phyloP scores from a whole-genome alignment of 2,329 filamentous ascomycete species.

The Claviceps pusilla region DNA sequence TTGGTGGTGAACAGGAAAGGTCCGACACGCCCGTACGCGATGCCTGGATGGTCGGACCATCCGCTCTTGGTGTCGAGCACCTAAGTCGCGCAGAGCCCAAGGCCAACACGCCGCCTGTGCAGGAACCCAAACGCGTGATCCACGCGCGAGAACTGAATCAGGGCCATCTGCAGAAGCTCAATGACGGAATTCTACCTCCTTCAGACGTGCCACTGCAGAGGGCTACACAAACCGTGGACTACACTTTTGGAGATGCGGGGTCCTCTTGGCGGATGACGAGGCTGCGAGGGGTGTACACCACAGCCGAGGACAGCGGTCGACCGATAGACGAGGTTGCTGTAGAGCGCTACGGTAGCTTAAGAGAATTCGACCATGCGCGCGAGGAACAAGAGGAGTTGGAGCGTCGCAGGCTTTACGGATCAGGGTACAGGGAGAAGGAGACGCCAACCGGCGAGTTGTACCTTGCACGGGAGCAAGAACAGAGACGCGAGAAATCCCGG shows the following conservation, averaged over 20 bases:
- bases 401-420: slow-evolving; percentile 64
- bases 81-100: slow-evolving; percentile 44
- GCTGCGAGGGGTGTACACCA: slow-evolving; percentile 68
- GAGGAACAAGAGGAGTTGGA: slow-evolving; percentile 91
- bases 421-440: slow-evolving; percentile 69
- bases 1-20: background rate
- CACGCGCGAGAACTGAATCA: slow-evolving; percentile 71
- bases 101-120: slow-evolving; percentile 33
- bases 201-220: slow-evolving; percentile 13
- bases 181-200: slow-evolving; percentile 26
- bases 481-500: background rate
- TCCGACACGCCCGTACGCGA: slow-evolving; percentile 48
- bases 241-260: slow-evolving; percentile 77
- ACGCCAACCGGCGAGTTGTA: slow-evolving; percentile 81
- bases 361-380: slow-evolving; percentile 78
- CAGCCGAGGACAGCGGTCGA: slow-evolving; percentile 59
- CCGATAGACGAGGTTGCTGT: slow-evolving; percentile 67
- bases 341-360: slow-evolving; percentile 66
- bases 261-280: slow-evolving; percentile 96
- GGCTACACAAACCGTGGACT: slow-evolving; percentile 46
- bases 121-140: slow-evolving; percentile 54
- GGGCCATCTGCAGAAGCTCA: slow-evolving; percentile 38
- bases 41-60: slow-evolving; percentile 87
- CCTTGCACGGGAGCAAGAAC: slow-evolving; percentile 48
- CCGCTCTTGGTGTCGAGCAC: slow-evolving; percentile 71